Evolutionary conservation across 345 rosid species (phyloP), one percentile per base, ranked within the genome.

Genomic region (Eucalyptus melliodora): DNA sequence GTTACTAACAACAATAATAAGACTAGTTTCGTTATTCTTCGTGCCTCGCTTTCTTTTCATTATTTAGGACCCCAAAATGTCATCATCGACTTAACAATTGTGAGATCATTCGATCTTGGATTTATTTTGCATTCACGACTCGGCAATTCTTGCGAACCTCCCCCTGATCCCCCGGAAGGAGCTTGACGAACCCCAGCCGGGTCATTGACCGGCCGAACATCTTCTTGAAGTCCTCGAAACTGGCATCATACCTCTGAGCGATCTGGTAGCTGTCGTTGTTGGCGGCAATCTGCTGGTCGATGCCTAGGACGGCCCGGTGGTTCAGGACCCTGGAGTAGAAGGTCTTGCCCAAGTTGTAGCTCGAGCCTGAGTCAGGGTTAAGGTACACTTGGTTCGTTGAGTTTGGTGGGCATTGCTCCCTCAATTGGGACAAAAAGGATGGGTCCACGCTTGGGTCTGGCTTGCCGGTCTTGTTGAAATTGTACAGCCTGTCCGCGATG

Each of bases 271-370:
- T 94, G 92, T 91, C 94, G 14, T 93, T 90, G 40, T 91, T 91
- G 56, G 49, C 90, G 77, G 93, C 88, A 53, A 96, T 93, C 91
- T 96, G 97, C 91, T 96, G 98, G 90, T 97, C 97, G 89, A 95
- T 93, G 88, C 92, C 96, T 11, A 96, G 95, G 65, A 95, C 97
- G 67, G 95, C 90, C 77, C 92, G 87, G 30, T 91, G 88, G 85
- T 93, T 86, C 51, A 90, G 87, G 60, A 92, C 92, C 80, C 96
- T 89, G 21, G 94, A 89, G 96, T 93, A 95, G 94, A 45, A 96
- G 62, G 96, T 91, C 80, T 80, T 88, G 45, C 89, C 89, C 92
- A 96, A 95, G 34, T 9, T 92, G 94, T 94, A 91, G 88, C 42
- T 88, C 86, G 95, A 87, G 30, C 94, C 93, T n/a, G 96, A 88